A percentile compares a stretch with the other conserved stretches of the same genome.
Evolutionary conservation across 192 early-diverging fungal genomes (phyloP).

Genomic region (Rhizophagus clarus): DNA sequence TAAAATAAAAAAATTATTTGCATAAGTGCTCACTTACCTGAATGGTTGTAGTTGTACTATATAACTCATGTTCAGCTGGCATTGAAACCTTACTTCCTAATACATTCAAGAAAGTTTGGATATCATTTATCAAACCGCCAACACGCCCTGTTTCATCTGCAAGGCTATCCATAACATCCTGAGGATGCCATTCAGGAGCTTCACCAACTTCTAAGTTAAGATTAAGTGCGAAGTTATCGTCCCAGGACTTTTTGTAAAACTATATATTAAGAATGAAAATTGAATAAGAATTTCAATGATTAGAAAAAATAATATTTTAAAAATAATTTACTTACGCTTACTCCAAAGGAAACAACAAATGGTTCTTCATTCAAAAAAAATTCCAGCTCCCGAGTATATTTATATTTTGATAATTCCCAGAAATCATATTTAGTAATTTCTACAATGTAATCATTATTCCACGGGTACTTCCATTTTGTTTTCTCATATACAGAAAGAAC

Average conservation of each 20-base stretch:
- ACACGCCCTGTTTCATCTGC: neutral
- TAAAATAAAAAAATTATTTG: too few relatives aligned
- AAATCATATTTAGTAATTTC: constrained; percentile 45
- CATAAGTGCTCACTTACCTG: too few relatives aligned
- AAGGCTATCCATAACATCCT: constrained; percentile 28
- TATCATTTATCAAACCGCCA: neutral
- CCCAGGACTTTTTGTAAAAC: constrained; percentile 41
- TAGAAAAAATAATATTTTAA: neutral
- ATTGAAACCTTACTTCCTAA: neutral
- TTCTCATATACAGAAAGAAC: constrained; percentile 38
- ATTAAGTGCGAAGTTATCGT: constrained; percentile 42
- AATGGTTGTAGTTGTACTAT: too few relatives aligned
- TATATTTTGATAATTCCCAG: constrained; percentile 35
- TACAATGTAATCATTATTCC: constrained; percentile 41
- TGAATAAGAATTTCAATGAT: neutral
- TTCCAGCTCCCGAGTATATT: neutral
- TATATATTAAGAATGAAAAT: neutral
- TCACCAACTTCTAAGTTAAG: constrained; percentile 38
- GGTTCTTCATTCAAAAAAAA: neutral
- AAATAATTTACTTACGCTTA: constrained; percentile 19
- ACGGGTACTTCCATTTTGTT: constrained; percentile 43
- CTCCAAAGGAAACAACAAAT: constrained; percentile 3
- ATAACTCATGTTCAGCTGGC: too few relatives aligned
- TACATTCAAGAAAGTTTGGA: constrained; percentile 1
- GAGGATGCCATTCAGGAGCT: constrained; percentile 39